Conservation (phyloP, 345 rosid genomes). For the Dovyalis caffra region DNA sequence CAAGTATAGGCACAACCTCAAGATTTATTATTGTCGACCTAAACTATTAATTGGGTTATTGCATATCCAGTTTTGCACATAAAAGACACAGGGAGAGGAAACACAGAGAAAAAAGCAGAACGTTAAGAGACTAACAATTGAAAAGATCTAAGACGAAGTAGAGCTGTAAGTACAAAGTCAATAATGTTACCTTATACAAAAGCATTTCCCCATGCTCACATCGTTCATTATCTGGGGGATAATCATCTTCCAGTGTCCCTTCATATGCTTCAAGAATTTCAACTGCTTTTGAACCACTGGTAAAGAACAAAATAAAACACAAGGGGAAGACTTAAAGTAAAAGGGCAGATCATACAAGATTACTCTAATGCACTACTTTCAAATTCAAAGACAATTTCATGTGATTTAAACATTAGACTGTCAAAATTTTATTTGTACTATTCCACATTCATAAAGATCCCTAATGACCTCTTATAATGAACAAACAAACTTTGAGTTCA, state of each 20-base stretch:
- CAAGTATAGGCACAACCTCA: neutral
- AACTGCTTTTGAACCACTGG: slow-evolving; percentile 89
- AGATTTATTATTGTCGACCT: too few relatives aligned
- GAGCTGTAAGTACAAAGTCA: neutral
- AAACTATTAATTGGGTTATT: neutral
- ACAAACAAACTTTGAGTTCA: neutral
- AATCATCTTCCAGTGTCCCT: slow-evolving; percentile 97
- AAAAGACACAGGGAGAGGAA: neutral
- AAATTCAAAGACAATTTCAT: neutral
- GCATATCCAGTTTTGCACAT: neutral
- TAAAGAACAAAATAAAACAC: slow-evolving; percentile 17
- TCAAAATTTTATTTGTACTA: neutral
- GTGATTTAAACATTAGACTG: neutral
- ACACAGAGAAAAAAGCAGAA: neutral
- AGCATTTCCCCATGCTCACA: slow-evolving; percentile 99
- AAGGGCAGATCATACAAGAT: neutral
- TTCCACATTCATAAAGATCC: neutral
- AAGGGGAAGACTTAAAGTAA: neutral
- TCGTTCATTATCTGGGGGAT: slow-evolving; percentile 96
- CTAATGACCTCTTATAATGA: neutral
- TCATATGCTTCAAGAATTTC: slow-evolving; percentile 98
- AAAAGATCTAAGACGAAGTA: neutral
- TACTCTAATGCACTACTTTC: neutral
- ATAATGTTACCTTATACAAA: slow-evolving; percentile 71
- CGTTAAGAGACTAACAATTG: neutral